These are phyloP conservation scores for Usnea hakonensis DNA, from an alignment of 495 filamentous ascomycete genomes.

Conservation along the genomic window DNA sequence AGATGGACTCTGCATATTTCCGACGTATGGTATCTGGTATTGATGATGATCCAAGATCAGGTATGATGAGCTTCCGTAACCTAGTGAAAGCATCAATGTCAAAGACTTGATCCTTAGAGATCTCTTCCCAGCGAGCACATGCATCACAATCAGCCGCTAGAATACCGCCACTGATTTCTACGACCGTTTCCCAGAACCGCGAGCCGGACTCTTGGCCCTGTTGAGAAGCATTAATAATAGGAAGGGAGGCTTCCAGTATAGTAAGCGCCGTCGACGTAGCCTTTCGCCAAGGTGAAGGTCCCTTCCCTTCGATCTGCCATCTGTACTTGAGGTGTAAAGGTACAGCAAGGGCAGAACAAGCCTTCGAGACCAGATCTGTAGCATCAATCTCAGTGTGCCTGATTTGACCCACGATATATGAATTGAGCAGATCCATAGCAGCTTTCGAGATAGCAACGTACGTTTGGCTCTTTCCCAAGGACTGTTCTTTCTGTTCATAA, in stretches of 20 bases:
- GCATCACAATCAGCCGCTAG: slow-evolving; percentile 46
- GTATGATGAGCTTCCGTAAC: slow-evolving; percentile 64
- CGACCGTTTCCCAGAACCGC: slow-evolving; percentile 51
- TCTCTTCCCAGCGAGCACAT: slow-evolving; percentile 35
- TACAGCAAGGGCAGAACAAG: slow-evolving; percentile 54
- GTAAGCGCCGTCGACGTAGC: slow-evolving; percentile 62
- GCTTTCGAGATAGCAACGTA: slow-evolving; percentile 81
- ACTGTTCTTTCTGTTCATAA: slow-evolving; percentile 33
- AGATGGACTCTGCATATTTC: slow-evolving; percentile 69
- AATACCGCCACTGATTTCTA: slow-evolving; percentile 53
- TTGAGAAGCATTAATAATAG: slow-evolving; percentile 50
- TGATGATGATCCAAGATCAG: slow-evolving; percentile 55
- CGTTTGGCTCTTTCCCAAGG: slow-evolving; percentile 34
- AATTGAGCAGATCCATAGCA: slow-evolving; percentile 60
- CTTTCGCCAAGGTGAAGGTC: slow-evolving; percentile 67
- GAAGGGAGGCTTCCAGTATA: slow-evolving; percentile 59
- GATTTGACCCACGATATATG: slow-evolving; percentile 55
- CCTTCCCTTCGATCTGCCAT: slow-evolving; percentile 45
- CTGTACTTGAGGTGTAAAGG: slow-evolving; percentile 71
- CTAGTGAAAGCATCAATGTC: slow-evolving; percentile 68
- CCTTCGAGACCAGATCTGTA: slow-evolving; percentile 51
- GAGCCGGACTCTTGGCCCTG: slow-evolving; percentile 39
- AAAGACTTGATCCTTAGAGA: slow-evolving; percentile 60
- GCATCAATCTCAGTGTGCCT: slow-evolving; percentile 57
- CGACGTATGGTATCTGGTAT: slow-evolving; percentile 61